Evolutionary conservation across 371 early-diverging fungal genomes (phyloP), one percentile per base, ranked within the genome.

Genomic region (Mortierella polycephala): DNA sequence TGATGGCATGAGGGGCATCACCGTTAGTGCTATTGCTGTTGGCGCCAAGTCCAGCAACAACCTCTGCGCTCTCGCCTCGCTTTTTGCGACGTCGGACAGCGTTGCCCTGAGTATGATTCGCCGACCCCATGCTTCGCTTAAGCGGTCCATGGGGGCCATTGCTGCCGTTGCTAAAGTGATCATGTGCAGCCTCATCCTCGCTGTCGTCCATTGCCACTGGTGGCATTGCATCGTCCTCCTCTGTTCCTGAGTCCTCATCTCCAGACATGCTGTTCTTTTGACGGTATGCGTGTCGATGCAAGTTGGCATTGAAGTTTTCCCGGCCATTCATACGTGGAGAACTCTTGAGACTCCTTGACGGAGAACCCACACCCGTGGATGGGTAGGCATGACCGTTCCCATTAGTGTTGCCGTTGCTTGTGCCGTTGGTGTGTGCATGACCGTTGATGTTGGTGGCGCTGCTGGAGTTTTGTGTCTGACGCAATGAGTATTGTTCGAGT

Each of bases 1-100:
- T 77, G 56, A 77, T 64, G 12, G 58, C 41, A 7, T 53, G 66
- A 9, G 52, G 57, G 9, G 30, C 30, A 30, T 30, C 30, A 4
- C 30, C 30, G 30, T 63, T 63, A 6, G 64, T 52, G 1, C 45
- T 46, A 18, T 42, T 20, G 56, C 40, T 44, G 54, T 41, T 51
- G 23, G 58, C 57, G 37, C 72, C 72, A 13, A 77, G 58, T 18
- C 79, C 79, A 7, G 79, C 79, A 41, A 72, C 69, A 37, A 60
- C 50, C 61, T 76, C 77, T 23, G 77, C 79, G 23, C 79, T 77
- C 72, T 71, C 79, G 40, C 79, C 72, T 20, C 72, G 64, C 79
- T 71, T 77, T 47, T 77, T 77, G 62, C 72, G 79, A 18, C 72
- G 72, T 46, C 79, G 79, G 40, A 77, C 79, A n/a, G 71, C 69